A percentile compares a stretch with the other conserved stretches of the same genome.
These are phyloP conservation scores for Sporothrix sp. DNA, from an alignment of 2,329 filamentous ascomycete species.

Conservation along the genomic window DNA sequence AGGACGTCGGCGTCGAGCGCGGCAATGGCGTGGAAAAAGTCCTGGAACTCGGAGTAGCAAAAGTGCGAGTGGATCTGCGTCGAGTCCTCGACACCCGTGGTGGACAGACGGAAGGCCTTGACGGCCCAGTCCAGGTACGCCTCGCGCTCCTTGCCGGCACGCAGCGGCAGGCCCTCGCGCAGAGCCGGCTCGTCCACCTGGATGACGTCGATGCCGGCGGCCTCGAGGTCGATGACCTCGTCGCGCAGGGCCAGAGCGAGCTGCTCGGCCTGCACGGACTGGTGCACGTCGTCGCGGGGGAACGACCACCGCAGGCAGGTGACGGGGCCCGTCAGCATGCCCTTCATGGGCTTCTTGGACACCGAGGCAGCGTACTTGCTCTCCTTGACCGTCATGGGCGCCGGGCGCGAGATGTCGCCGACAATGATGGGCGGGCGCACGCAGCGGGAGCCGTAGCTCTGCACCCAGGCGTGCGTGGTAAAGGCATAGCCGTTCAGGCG, in stretches of 20 bases:
- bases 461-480: conserved; percentile 96
- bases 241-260: conserved; percentile 96
- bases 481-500: conserved; percentile 93
- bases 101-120: conserved; percentile 93
- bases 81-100: conserved; percentile 83
- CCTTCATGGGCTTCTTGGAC: conserved; percentile 99
- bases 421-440: conserved; percentile 97
- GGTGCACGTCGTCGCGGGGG: conserved; percentile 98
- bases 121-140: conserved; percentile 97
- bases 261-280: conserved; percentile 98
- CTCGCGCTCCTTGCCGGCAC: conserved; percentile 85
- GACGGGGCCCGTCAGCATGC: conserved; percentile 98
- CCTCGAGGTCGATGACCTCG: conserved; percentile 96
- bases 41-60: conserved; percentile 99
- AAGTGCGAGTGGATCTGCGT: conserved; percentile 99
- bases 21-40: conserved; percentile 99
- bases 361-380: conserved; percentile 95
- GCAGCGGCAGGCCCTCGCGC: conserved; percentile 97
- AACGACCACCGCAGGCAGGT: conserved; percentile 99
- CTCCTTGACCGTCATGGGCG: conserved; percentile 99
- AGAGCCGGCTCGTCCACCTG: conserved; percentile 99
- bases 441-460: conserved; percentile 96
- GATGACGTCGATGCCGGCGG: conserved; percentile 93
- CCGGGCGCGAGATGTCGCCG: conserved; percentile 93
- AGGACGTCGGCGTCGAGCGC: conserved; percentile 96